A percentile compares a stretch with the other conserved stretches of the same genome.
phyloP scores from a whole-genome alignment of 148 eudicot genomes.

The Rhododendron mucronatum region DNA sequence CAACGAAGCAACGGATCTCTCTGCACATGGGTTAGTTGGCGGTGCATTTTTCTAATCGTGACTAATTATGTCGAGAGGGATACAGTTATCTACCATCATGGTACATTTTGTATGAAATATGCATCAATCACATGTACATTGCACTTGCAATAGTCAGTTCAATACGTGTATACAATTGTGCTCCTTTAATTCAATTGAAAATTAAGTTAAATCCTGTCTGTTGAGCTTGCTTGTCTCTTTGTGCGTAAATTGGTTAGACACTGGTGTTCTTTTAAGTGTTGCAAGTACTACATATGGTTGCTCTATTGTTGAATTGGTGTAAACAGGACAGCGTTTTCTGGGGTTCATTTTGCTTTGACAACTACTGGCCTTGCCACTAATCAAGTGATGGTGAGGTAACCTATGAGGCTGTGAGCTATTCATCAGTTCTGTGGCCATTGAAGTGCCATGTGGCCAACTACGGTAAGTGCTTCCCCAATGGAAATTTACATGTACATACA shows the following conservation, averaged over 20 bases:
- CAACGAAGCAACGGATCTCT: neutral
- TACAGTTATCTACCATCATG: neutral
- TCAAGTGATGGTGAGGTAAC: neutral
- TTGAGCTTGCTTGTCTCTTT: neutral
- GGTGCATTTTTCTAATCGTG: conserved; percentile 8
- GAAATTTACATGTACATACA: neutral
- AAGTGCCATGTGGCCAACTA: neutral
- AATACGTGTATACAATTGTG: neutral
- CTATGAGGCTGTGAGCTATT: neutral
- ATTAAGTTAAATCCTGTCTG: neutral
- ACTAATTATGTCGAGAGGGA: conserved; percentile 10
- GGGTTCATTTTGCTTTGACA: neutral
- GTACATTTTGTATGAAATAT: conserved; percentile 7
- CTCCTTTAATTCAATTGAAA: neutral
- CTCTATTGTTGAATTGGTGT: neutral
- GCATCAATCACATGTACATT: conserved; percentile 8
- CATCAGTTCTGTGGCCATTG: neutral
- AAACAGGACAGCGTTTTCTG: neutral
- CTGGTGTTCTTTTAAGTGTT: neutral
- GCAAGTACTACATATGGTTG: neutral
- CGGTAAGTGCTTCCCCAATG: neutral
- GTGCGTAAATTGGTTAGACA: neutral
- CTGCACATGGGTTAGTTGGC: conserved; percentile 1
- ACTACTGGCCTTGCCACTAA: neutral
- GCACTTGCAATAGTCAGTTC: neutral